phyloP scores from a whole-genome alignment of 495 filamentous ascomycete species.

The Glarea lozoyensis region DNA sequence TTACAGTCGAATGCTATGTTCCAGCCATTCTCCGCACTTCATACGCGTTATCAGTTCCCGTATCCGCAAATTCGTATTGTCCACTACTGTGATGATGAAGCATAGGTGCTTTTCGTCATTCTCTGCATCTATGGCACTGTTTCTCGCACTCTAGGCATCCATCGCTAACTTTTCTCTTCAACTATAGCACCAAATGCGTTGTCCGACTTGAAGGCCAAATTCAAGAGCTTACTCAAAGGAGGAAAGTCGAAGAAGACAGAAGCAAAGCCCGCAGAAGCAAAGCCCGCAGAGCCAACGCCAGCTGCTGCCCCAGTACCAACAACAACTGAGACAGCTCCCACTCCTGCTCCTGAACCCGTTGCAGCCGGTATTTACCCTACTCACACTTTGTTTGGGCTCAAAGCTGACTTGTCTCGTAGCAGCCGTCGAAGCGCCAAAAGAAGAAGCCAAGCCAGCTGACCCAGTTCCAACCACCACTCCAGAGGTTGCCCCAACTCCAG shows the following conservation, averaged over 20 bases:
- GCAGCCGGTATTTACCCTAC: constrained; percentile 16
- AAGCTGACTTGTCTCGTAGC: not conserved
- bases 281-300: constrained; percentile 8
- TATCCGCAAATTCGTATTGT: too few relatives aligned
- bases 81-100: too few relatives aligned
- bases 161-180: constrained; percentile 2
- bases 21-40: too few relatives aligned
- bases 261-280: constrained; percentile 17
- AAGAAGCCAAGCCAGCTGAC: constrained; percentile 6
- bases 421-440: not conserved
- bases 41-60: too few relatives aligned
- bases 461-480: constrained; percentile 5
- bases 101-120: not conserved
- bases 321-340: constrained; percentile 1
- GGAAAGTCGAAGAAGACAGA: constrained; percentile 23
- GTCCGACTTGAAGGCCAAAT: constrained; percentile 36
- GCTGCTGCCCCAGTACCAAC: not conserved
- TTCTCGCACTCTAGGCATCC: not conserved
- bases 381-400: too few relatives aligned
- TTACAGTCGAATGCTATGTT: not conserved
- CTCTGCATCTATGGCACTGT: not conserved
- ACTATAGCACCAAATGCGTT: constrained; percentile 26
- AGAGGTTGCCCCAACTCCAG: constrained; percentile 1
- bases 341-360: constrained; percentile 4
- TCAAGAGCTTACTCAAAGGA: constrained; percentile 43